Evolutionary conservation across 1,284 basidiomycete species (phyloP).

Genomic region (Irpex lacteus): DNA sequence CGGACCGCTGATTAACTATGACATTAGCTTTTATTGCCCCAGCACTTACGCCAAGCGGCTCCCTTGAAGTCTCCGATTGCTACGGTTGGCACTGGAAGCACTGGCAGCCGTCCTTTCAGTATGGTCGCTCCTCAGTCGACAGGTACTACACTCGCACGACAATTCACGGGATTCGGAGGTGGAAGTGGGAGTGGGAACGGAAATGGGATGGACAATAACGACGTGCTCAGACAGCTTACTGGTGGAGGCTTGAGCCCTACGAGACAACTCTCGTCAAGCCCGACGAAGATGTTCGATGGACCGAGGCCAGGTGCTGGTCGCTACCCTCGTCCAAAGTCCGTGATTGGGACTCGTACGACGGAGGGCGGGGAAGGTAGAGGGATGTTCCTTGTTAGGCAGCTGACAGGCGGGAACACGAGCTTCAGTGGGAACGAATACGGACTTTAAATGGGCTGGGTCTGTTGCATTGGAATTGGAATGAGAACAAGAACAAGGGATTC

Average conservation of each 20-base stretch:
- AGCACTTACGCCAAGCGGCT: slow-evolving; percentile 44
- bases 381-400: slow-evolving; percentile 50
- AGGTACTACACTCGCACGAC: slow-evolving; percentile 67
- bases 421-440: slow-evolving; percentile 22
- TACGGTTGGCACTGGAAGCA: slow-evolving; percentile 48
- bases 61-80: slow-evolving; percentile 42
- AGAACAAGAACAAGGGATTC: too few species aligned
- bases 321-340: slow-evolving; percentile 34
- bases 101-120: slow-evolving; percentile 35
- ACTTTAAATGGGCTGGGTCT: slow-evolving; percentile 6
- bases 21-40: slow-evolving; percentile 54
- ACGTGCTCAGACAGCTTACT: slow-evolving; percentile 56
- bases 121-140: slow-evolving; percentile 52
- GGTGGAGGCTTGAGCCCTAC: slow-evolving; percentile 67
- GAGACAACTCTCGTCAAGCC: slow-evolving; percentile 38
- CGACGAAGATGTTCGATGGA: slow-evolving; percentile 32
- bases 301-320: slow-evolving; percentile 23
- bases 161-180: slow-evolving; percentile 63
- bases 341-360: slow-evolving; percentile 31
- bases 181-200: slow-evolving; percentile 15
- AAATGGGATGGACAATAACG: slow-evolving; percentile 26
- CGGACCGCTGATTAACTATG: slow-evolving; percentile 1
- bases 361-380: slow-evolving; percentile 35
- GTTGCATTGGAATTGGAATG: not conserved
- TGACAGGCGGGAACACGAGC: slow-evolving; percentile 53